Conservation (phyloP, 805 yeast genomes). For the Starmerella ratchasimensis region DNA sequence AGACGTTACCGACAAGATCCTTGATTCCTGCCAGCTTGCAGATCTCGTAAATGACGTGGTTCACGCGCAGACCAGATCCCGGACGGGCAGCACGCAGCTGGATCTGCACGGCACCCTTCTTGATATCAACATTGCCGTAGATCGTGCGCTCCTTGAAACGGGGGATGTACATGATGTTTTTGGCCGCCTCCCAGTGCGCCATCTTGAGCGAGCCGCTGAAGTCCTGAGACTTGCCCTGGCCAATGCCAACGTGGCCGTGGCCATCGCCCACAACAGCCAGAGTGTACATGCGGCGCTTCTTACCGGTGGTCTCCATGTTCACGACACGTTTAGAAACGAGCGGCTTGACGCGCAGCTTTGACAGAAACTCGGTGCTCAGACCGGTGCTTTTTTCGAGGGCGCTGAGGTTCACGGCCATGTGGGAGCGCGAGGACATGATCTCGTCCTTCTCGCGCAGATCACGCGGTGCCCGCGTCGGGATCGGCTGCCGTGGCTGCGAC, state of each 20-base stretch:
- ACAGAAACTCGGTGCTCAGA: conserved; percentile 19
- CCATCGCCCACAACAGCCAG: conserved; percentile 84
- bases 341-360: conserved; percentile 21
- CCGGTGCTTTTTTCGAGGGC: conserved; percentile 26
- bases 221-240: conserved; percentile 69
- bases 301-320: conserved; percentile 57
- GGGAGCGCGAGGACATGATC: conserved; percentile 25
- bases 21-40: conserved; percentile 89
- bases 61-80: conserved; percentile 86
- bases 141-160: conserved; percentile 87
- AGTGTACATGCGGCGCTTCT: conserved; percentile 53
- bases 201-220: conserved; percentile 61
- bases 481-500: conserved; percentile 42
- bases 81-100: conserved; percentile 77
- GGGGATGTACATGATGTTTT: conserved; percentile 67
- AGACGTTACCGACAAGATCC: conserved; percentile 82
- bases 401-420: conserved; percentile 24
- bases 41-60: conserved; percentile 77
- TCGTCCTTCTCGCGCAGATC: conserved; percentile 27
- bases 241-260: conserved; percentile 87
- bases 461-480: conserved; percentile 42
- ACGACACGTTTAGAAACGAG: conserved; percentile 51
- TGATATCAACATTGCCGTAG: conserved; percentile 65
- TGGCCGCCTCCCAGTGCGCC: conserved; percentile 89
- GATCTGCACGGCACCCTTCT: conserved; percentile 75